A percentile compares a stretch with the other conserved stretches of the same genome.
Conservation (phyloP, 2,329 filamentous ascomycete species). For the Phialophora tarda region DNA sequence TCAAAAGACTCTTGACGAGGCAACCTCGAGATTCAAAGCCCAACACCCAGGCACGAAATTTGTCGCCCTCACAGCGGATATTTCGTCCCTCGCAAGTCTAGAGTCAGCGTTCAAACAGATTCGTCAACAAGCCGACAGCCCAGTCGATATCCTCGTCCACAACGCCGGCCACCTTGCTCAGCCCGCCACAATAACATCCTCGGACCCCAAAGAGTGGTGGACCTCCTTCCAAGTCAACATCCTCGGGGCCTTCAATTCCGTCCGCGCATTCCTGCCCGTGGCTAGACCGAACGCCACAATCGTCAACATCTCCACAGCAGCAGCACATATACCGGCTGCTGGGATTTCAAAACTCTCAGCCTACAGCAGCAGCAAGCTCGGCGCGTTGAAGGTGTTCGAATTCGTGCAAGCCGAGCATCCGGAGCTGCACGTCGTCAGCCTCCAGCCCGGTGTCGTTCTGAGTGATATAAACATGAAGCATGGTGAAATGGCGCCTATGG, state of each 20-base stretch:
- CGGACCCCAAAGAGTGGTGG: constrained; percentile 20
- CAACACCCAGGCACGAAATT: constrained; percentile 12
- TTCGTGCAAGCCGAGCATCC: constrained; percentile 50
- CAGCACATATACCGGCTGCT: constrained; percentile 13
- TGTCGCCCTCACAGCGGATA: constrained; percentile 42
- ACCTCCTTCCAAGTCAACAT: constrained; percentile 28
- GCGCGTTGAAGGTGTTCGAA: constrained; percentile 50
- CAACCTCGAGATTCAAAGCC: constrained; percentile 9
- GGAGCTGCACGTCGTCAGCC: constrained; percentile 47
- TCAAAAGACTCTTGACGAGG: constrained; percentile 13
- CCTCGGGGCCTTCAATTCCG: constrained; percentile 20
- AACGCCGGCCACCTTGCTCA: constrained; percentile 23
- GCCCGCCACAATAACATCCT: constrained; percentile 7
- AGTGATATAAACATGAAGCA: constrained; percentile 26
- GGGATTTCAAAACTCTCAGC: constrained; percentile 17
- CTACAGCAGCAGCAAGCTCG: constrained; percentile 53
- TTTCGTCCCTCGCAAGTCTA: constrained; percentile 8
- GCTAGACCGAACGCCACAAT: constrained; percentile 14
- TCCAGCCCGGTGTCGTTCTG: constrained; percentile 50
- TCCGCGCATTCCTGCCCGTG: constrained; percentile 26
- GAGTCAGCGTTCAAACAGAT: constrained; percentile 13
- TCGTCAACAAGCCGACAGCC: constrained; percentile 6
- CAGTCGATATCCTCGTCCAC: constrained; percentile 25
- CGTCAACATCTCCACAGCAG: constrained; percentile 22
- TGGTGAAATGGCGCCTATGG: constrained; percentile 11